Evolutionary conservation across 139 green algal species (phyloP), one percentile per base, ranked within the genome.

Genomic region (Yamagishiella unicocca): DNA sequence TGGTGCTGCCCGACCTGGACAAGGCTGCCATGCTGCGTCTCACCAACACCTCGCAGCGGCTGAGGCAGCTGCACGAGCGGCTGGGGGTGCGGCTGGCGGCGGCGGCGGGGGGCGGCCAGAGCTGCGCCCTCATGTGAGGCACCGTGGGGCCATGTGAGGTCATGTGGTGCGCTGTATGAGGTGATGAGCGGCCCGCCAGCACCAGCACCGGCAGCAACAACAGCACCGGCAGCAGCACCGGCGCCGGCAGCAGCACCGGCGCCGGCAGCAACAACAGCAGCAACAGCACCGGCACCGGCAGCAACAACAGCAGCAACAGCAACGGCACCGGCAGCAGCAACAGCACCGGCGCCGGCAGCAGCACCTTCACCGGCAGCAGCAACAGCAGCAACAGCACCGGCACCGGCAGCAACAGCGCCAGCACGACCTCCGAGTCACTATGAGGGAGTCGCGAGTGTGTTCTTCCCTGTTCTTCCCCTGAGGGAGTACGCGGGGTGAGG

Each of bases 1-100:
- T 37, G 40, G 33, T 85, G 29, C 2, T 45, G 17, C 61, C 61
- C 61, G 61, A 85, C 24, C 42, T 85, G 42, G 61, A 75, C 79
- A 62, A 64, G 61, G 38, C 40, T 5, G 7, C 29, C 2, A 61
- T 85, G 61, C 79, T 85, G 79, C 42, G 61, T 17, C 5, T 24
- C 79, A 64, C 42, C 2, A 42, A 85, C 79, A 85, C 79, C 1
- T 29, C 29, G 14, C n/a, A 21, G 40, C 58, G 79, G 40, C 58
- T 85, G 61, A 10, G 79, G 42, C 4, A 22, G 79, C 9, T 85
- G 27, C 2, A 24, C 31, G 17, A 24, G 38, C 21, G 17, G 42
- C n/a, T 85, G 38, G 79, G 40, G n/a, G 31, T 40, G 42, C n/a
- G 38, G 38, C 43, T 62, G 38, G 79, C 19, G 79, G 58, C 21